These are phyloP conservation scores for Fennellomyces sp. DNA, from an alignment of 371 early-diverging fungal genomes.

Conservation along the genomic window DNA sequence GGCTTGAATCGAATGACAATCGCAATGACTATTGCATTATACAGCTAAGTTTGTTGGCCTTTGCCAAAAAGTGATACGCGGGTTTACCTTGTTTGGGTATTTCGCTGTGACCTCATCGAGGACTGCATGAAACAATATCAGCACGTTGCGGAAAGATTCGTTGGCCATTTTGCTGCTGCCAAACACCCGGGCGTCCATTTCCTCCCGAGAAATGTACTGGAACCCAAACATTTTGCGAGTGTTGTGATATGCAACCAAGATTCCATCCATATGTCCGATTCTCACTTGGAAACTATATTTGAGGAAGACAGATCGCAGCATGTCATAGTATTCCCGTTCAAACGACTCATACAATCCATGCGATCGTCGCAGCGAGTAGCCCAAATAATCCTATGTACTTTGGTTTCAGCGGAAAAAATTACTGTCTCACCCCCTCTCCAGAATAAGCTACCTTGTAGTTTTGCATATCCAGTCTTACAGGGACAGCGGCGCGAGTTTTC, in stretches of 20 bases:
- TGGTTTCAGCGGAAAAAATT: background rate
- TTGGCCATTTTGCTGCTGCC: conserved; percentile 78
- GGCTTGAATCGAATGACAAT: conserved; percentile 44
- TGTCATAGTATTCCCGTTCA: conserved; percentile 95
- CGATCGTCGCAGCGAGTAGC: conserved; percentile 58
- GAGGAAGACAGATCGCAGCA: conserved; percentile 86
- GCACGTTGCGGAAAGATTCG: conserved; percentile 65
- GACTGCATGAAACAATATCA: conserved; percentile 65
- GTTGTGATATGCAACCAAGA: conserved; percentile 94
- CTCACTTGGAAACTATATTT: conserved; percentile 94
- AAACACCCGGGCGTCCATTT: conserved; percentile 87
- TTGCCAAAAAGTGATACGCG: background rate
- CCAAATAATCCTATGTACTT: conserved; percentile 53
- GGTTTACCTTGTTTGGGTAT: conserved; percentile 59
- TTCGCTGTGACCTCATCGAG: conserved; percentile 65
- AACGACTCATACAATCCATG: conserved; percentile 80
- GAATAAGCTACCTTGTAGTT: conserved; percentile 79
- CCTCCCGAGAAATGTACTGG: conserved; percentile 86
- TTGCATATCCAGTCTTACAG: conserved; percentile 80
- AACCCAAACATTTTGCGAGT: conserved; percentile 92
- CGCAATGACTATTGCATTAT: conserved; percentile 31
- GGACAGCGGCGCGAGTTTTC: conserved; percentile 88
- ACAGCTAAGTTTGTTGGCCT: background rate
- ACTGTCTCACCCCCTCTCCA: no score
- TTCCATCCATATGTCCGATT: conserved; percentile 97